Evolutionary conservation across 352 stramenopile species (phyloP).

Genomic region (Globisporangium alternatum): DNA sequence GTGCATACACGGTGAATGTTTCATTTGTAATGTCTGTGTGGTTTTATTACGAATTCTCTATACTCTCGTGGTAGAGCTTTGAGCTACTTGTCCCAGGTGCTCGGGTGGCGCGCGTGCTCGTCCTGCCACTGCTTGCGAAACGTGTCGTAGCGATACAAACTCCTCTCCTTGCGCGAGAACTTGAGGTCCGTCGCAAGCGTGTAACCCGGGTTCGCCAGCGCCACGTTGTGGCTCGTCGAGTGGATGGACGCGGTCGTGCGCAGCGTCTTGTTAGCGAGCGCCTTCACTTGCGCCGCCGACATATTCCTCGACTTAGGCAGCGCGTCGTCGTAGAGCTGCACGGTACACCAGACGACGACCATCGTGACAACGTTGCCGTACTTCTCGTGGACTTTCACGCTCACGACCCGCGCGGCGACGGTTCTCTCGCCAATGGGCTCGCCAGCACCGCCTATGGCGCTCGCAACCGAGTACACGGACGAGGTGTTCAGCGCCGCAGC

Average conservation of each 20-base stretch:
- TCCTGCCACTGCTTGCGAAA: conserved; percentile 75
- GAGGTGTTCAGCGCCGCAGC: conserved; percentile 10
- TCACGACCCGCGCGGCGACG: conserved; percentile 61
- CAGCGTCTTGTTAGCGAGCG: conserved; percentile 13
- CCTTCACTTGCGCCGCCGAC: conserved; percentile 17
- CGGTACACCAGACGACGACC: conserved; percentile 72
- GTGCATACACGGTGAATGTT: neutral
- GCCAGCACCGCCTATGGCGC: conserved; percentile 13
- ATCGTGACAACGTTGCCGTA: conserved; percentile 57
- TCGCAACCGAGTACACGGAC: conserved; percentile 56
- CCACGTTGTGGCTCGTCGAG: conserved; percentile 32
- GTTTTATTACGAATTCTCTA: neutral
- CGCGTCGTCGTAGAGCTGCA: conserved; percentile 66
- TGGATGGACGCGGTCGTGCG: conserved; percentile 28
- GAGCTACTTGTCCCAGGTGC: conserved; percentile 39
- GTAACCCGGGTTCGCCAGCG: conserved; percentile 22
- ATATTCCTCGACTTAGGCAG: conserved; percentile 14
- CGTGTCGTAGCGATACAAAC: conserved; percentile 74
- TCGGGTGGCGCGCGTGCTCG: conserved; percentile 52
- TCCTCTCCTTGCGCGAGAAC: conserved; percentile 56
- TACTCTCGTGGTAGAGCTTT: neutral
- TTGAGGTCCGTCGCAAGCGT: conserved; percentile 53
- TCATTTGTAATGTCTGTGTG: neutral
- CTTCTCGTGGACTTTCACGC: conserved; percentile 41
- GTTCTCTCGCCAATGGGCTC: conserved; percentile 69